Base-by-base conservation (phyloP, 2,329 filamentous ascomycete species). In the Venturia asperata region DNA sequence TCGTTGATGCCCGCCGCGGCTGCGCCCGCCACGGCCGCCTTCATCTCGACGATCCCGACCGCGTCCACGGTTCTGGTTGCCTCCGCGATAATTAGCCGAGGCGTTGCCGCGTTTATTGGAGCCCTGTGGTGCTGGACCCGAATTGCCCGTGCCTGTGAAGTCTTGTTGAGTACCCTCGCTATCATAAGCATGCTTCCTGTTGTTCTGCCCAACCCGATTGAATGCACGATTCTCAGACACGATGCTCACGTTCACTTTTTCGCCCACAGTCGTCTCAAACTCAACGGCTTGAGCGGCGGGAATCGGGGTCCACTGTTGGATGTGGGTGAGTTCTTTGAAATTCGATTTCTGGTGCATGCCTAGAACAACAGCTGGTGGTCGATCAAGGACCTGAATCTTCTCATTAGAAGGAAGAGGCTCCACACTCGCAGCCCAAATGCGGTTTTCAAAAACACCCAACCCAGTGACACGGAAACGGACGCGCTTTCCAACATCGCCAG, bases 361-460 rank as follows among this genome's bases (percentile, higher is more conserved):
- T 45, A 99, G 82, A 1, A 97, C 90, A 13, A 97, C 87, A 13
- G 91, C 83, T 0, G 92, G 92, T 0, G 83, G 83, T 0, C 84
- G 82, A 71, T 92, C 92, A 69, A 96, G 91, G 0, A 91, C 92
- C 24, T 55, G 47, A 17, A 62, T 42, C 37, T 52, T 74, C 34
- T 73, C 84, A 0, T 82, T 84, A 19, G 85, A 78, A 0, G 87
- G 86, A 0, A 92, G 82, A 0, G 94, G 91, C 41, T 85, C 82
- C 13, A 97, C 85, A 55, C 87, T 83, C 19, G 88, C 91, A 5
- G 93, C 94, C 92, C 93, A 99, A 47, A 97, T 83, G 70, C 84
- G 88, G 74, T 92, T 87, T 67, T 96, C 89, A 69, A 85, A 86
- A 69, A 83, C 85, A 0, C 86, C 91, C 6, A 88, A 85, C 45